Conservation (phyloP, 176 grass and related monocot genomes). For the Bolboschoenus planiculmis region DNA sequence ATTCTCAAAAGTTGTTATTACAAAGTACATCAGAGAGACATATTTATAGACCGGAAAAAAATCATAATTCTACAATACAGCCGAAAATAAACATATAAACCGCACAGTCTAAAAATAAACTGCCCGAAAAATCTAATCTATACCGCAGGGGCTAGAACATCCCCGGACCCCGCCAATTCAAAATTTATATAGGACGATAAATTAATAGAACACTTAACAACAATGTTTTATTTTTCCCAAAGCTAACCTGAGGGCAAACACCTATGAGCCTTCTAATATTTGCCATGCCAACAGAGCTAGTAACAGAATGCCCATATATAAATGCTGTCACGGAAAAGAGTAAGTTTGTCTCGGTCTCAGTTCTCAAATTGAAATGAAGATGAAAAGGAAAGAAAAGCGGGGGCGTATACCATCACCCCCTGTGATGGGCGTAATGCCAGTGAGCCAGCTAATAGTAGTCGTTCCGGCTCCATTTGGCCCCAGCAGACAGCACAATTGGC, state of each 20-base stretch:
- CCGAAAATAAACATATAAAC: too few relatives aligned
- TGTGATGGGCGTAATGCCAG: conserved; percentile 88
- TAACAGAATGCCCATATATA: conserved; percentile 82
- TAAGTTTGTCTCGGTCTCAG: not conserved
- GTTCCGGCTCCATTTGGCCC: conserved; percentile 93
- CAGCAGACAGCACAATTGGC: conserved; percentile 88
- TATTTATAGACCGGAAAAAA: too few relatives aligned
- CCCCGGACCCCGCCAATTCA: too few relatives aligned
- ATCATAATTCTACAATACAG: too few relatives aligned
- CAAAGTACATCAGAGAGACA: too few relatives aligned
- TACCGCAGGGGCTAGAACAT: too few relatives aligned
- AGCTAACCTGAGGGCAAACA: conserved; percentile 77
- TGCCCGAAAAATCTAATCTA: too few relatives aligned
- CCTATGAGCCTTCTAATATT: conserved; percentile 94
- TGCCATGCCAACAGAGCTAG: conserved; percentile 66
- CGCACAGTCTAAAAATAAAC: too few relatives aligned
- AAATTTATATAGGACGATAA: not conserved
- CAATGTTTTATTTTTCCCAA: not conserved
- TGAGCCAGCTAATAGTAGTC: conserved; percentile 78
- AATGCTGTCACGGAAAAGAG: conserved; percentile 41
- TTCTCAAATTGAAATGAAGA: not conserved
- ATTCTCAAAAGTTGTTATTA: too few relatives aligned
- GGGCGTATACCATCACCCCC: conserved; percentile 62
- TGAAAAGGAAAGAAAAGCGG: not conserved
- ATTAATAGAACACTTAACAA: not conserved